Conservation (phyloP, 768 basidiomycete genomes). For the Boletus coccyginus region DNA sequence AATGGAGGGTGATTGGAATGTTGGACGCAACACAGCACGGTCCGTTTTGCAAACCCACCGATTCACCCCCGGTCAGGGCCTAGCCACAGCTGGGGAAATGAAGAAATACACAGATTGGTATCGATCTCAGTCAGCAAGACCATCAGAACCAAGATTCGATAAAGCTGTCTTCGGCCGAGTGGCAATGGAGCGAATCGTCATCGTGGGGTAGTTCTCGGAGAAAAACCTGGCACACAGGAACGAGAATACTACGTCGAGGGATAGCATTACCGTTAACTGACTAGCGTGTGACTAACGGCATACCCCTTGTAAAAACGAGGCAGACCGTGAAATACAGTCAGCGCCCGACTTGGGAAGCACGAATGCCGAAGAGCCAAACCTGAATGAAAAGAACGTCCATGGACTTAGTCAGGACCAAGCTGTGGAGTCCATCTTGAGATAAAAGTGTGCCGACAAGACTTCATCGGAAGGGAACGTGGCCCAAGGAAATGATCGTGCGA, state of each 20-base stretch:
- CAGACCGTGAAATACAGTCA: conserved; percentile 9
- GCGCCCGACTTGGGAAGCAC: conserved; percentile 15
- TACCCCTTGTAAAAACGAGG: conserved; percentile 20
- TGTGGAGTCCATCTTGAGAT: conserved; percentile 10
- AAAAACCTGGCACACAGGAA: conserved; percentile 3
- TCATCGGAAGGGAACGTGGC: conserved; percentile 8
- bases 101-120: conserved; percentile 8
- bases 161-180: conserved; percentile 1
- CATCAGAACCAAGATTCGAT: conserved; percentile 2
- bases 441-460: conserved; percentile 8
- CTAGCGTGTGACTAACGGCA: conserved; percentile 12
- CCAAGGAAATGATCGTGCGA: conserved; percentile 14
- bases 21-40: conserved; percentile 28
- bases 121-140: conserved; percentile 3
- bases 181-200: conserved; percentile 11
- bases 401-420: conserved; percentile 20
- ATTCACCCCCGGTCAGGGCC: conserved; percentile 7
- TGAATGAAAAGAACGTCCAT: conserved; percentile 11
- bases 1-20: conserved; percentile 31
- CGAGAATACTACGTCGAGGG: conserved; percentile 4
- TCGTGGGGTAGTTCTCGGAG: conserved; percentile 18
- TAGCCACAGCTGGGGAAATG: conserved; percentile 21
- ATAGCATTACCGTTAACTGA: conserved; percentile 9
- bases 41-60: conserved; percentile 15
- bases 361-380: conserved; percentile 11